A percentile compares a stretch with the other conserved stretches of the same genome.
Conservation (phyloP, 768 basidiomycete genomes). For the Galerina marginata region DNA sequence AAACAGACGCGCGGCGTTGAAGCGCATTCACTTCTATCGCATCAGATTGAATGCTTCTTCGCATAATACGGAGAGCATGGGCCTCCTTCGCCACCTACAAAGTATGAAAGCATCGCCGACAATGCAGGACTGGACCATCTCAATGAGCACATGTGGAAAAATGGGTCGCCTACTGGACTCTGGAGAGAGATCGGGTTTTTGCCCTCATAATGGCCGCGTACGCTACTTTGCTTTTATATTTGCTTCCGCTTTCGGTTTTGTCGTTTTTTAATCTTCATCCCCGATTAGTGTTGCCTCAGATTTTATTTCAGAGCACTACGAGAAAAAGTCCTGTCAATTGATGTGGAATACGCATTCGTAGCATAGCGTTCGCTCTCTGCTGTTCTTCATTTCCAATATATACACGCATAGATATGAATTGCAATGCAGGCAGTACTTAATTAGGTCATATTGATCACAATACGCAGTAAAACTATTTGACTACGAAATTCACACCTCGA, state of each 20-base stretch:
- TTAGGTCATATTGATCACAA: not conserved
- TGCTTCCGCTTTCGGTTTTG: not conserved
- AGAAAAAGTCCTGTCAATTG: not conserved
- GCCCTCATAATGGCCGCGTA: conserved; percentile 4
- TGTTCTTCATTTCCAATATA: not conserved
- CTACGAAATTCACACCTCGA: conserved; percentile 44
- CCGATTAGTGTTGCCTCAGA: conserved; percentile 9
- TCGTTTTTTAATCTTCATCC: conserved; percentile 3
- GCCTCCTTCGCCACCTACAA: conserved; percentile 19
- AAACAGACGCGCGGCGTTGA: conserved; percentile 15
- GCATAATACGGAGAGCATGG: conserved; percentile 18
- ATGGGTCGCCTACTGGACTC: conserved; percentile 25
- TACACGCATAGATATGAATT: not conserved
- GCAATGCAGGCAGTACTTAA: conserved; percentile 5
- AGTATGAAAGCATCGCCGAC: conserved; percentile 15
- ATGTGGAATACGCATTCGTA: conserved; percentile 4
- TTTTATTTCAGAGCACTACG: not conserved
- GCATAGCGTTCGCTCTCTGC: not conserved
- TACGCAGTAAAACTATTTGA: conserved; percentile 30
- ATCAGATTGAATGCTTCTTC: conserved; percentile 11
- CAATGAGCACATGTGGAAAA: conserved; percentile 12
- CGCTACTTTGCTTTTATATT: not conserved
- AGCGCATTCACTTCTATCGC: conserved; percentile 21
- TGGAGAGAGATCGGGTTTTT: conserved; percentile 21
- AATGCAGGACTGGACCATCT: conserved; percentile 8